A percentile compares a stretch with the other conserved stretches of the same genome.
Conservation (phyloP, 306 rosid genomes). For the Fragaria vesca region DNA sequence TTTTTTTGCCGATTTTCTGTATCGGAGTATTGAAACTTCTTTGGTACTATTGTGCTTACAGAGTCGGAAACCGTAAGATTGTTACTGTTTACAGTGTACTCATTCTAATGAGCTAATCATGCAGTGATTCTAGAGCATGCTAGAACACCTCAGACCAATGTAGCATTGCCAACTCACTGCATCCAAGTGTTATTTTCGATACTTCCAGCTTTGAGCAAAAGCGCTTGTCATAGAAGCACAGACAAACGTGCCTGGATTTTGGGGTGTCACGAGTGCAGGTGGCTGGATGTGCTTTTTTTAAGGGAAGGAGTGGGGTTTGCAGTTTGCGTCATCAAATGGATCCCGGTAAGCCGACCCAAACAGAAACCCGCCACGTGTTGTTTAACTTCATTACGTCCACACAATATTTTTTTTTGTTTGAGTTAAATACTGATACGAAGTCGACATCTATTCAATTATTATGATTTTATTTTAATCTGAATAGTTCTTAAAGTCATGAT, state of each 20-base stretch:
- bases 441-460: accelerated
- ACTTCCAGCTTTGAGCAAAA: background rate
- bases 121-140: background rate
- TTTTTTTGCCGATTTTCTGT: background rate
- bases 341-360: background rate
- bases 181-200: background rate
- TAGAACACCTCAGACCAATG: background rate
- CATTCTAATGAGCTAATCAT: background rate
- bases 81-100: no score
- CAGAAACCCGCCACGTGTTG: background rate
- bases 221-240: background rate
- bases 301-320: background rate
- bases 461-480: no score
- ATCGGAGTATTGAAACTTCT: background rate
- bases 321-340: background rate
- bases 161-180: background rate
- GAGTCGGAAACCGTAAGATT: background rate
- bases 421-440: no score
- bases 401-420: background rate
- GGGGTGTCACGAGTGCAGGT: background rate
- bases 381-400: background rate
- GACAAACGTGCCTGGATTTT: background rate
- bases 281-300: background rate
- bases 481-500: no score
- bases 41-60: no score